These are phyloP conservation scores for Cystobasidium onofrii DNA, from an alignment of 768 basidiomycete species.

Conservation along the genomic window DNA sequence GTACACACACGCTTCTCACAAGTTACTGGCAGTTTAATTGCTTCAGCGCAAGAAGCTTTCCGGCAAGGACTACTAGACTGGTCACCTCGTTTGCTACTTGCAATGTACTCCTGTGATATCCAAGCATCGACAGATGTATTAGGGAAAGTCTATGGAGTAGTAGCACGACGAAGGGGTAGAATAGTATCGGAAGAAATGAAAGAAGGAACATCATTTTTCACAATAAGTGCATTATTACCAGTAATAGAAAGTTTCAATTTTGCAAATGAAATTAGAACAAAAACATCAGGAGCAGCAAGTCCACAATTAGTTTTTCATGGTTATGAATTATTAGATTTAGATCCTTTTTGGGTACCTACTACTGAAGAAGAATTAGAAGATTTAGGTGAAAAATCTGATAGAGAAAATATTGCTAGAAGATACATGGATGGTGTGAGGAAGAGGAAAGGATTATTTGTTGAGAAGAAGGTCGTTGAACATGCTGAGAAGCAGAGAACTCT, in stretches of 20 bases:
- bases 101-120: constrained; percentile 98
- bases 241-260: constrained; percentile 98
- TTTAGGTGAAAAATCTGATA: constrained; percentile 89
- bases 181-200: constrained; percentile 98
- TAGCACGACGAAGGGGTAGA: constrained; percentile 77
- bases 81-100: constrained; percentile 92
- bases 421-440: constrained; percentile 87
- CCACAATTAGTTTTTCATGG: constrained; percentile 96
- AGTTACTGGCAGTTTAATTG: constrained; percentile 80
- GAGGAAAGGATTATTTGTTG: constrained; percentile 90
- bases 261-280: constrained; percentile 90
- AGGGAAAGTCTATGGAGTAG: constrained; percentile 93
- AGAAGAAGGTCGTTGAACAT: constrained; percentile 84
- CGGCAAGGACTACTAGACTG: constrained; percentile 84
- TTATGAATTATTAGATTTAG: constrained; percentile 80
- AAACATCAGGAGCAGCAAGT: constrained; percentile 92
- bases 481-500: constrained; percentile 95
- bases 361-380: constrained; percentile 49
- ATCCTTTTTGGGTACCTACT: constrained; percentile 42
- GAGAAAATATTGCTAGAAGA: constrained; percentile 80
- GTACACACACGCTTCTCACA: constrained; percentile 50
- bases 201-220: constrained; percentile 91
- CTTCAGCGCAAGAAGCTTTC: constrained; percentile 79
- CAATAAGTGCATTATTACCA: constrained; percentile 77
- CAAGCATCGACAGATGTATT: constrained; percentile 95